Conservation (phyloP, 164 flowering plant species). For the Berberis vulgaris region DNA sequence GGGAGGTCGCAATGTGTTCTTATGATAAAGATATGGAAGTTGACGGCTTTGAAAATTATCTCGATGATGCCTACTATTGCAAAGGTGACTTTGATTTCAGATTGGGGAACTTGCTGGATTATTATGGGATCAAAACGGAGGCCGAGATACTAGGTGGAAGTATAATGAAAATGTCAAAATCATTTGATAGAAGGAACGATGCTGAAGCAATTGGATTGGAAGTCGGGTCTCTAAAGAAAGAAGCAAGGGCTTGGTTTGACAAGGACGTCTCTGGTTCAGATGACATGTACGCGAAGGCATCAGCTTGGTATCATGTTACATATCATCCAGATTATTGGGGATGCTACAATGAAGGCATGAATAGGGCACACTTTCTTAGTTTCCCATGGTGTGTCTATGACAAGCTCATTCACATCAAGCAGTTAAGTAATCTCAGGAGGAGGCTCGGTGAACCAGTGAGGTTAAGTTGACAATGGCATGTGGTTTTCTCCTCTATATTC, state of each 20-base stretch:
- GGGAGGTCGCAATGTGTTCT: constrained; percentile 37
- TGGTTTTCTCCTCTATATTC: too few species aligned
- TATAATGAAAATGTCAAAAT: constrained; percentile 48
- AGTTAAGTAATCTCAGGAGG: constrained; percentile 5
- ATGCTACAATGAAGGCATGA: constrained; percentile 49
- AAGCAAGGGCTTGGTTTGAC: constrained; percentile 60
- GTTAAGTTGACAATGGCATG: not conserved
- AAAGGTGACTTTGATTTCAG: constrained; percentile 59
- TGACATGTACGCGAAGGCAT: constrained; percentile 54
- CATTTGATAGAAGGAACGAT: constrained; percentile 48
- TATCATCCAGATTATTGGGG: constrained; percentile 65
- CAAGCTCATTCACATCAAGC: constrained; percentile 59
- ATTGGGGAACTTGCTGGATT: constrained; percentile 67
- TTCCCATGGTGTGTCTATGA: constrained; percentile 88
- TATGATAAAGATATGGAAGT: constrained; percentile 78
- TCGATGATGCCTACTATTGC: constrained; percentile 53
- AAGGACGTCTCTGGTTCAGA: constrained; percentile 16
- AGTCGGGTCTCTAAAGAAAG: constrained; percentile 57
- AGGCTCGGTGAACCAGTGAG: not conserved
- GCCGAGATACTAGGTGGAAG: constrained; percentile 69
- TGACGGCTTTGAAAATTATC: constrained; percentile 54
- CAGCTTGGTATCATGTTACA: constrained; percentile 87
- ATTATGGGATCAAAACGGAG: constrained; percentile 72
- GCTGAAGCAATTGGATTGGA: constrained; percentile 51
- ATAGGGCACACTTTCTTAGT: constrained; percentile 58